A percentile compares a stretch with the other conserved stretches of the same genome.
These are phyloP conservation scores for Sporothrix globosa DNA, from an alignment of 2,329 filamentous ascomycete species.

Conservation along the genomic window DNA sequence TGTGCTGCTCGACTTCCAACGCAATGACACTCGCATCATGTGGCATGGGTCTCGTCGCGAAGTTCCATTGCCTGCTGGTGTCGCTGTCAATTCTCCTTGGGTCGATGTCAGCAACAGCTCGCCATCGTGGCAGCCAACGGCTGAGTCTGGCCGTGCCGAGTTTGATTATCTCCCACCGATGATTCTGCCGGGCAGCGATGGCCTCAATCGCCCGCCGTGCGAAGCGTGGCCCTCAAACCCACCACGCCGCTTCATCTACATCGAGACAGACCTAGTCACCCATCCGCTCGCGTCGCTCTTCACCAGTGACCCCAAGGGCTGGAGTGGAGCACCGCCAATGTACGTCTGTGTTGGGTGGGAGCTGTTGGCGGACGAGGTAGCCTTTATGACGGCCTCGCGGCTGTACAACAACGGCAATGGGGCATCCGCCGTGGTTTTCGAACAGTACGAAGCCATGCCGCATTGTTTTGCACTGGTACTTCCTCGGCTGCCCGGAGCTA, in stretches of 20 bases:
- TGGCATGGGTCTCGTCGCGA: constrained; percentile 64
- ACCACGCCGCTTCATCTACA: constrained; percentile 58
- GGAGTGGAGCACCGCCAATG: constrained; percentile 66
- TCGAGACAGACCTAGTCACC: constrained; percentile 55
- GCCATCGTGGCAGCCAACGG: constrained; percentile 57
- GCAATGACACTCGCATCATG: constrained; percentile 51
- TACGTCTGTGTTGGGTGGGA: constrained; percentile 74
- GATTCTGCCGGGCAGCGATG: constrained; percentile 39
- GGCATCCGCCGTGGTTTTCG: constrained; percentile 65
- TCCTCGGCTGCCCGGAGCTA: constrained; percentile 49
- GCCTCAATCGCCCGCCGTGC: constrained; percentile 50
- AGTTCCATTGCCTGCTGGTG: constrained; percentile 68
- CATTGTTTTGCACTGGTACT: constrained; percentile 70
- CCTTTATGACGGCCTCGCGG: constrained; percentile 62
- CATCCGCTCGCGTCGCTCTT: constrained; percentile 73
- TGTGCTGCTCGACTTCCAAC: constrained; percentile 65
- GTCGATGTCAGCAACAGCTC: constrained; percentile 68
- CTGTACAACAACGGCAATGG: constrained; percentile 55
- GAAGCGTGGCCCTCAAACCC: constrained; percentile 60
- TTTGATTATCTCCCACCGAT: constrained; percentile 68
- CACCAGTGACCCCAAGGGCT: constrained; percentile 52
- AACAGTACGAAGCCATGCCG: constrained; percentile 80
- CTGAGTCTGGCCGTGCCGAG: constrained; percentile 39
- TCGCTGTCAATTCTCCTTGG: constrained; percentile 69
- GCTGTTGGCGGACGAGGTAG: constrained; percentile 68